A percentile compares a stretch with the other conserved stretches of the same genome.
Conservation (phyloP, 345 rosid species). For the Firmiana major region DNA sequence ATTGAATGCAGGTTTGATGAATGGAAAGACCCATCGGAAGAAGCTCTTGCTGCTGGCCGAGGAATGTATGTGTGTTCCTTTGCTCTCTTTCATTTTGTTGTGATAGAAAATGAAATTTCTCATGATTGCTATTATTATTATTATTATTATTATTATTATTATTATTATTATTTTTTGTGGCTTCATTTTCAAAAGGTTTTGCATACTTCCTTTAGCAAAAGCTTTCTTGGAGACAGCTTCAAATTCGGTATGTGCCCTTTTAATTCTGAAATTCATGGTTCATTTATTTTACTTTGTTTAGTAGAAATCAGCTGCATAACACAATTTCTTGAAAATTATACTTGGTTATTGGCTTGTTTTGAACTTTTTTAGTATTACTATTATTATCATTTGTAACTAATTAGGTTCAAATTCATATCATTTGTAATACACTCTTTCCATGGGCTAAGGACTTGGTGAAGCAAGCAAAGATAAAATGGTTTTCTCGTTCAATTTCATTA, state of each 20-base stretch:
- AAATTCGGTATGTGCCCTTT: constrained; percentile 33
- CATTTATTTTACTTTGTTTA: no score
- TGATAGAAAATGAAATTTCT: no score
- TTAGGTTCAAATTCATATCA: neutral
- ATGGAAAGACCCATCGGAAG: constrained; percentile 72
- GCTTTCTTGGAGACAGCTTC: constrained; percentile 40
- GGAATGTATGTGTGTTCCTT: constrained; percentile 44
- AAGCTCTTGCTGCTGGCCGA: constrained; percentile 70
- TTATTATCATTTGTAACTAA: no score
- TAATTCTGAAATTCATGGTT: neutral
- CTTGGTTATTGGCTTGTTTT: no score
- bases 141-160: no score
- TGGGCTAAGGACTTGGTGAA: neutral
- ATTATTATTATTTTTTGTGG: no score
- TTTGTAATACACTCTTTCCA: no score
- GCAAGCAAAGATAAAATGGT: neutral
- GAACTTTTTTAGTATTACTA: no score
- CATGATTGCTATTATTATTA: no score
- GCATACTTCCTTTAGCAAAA: constrained; percentile 52
- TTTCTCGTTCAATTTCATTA: neutral
- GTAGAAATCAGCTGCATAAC: no score
- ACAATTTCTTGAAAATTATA: no score
- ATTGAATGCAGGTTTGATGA: constrained; percentile 44
- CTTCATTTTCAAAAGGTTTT: constrained; percentile 43
- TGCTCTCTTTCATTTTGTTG: neutral